phyloP scores from a whole-genome alignment of 257 asterid genomes.

The Craterostigma plantagineum region DNA sequence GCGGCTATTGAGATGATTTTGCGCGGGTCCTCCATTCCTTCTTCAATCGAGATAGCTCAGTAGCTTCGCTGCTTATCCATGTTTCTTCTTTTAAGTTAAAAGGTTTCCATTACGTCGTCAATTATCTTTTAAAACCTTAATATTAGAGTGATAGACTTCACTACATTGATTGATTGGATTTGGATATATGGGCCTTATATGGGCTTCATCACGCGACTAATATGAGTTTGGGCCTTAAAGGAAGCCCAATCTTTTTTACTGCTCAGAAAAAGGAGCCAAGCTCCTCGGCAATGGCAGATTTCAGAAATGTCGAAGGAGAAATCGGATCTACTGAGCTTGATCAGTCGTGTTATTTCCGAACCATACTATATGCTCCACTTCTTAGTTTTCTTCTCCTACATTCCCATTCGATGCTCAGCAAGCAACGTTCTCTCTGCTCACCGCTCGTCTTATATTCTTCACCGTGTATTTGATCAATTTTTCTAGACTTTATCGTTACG shows the following conservation, averaged over 20 bases:
- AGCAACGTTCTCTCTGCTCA: constrained; percentile 27
- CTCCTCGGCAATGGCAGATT: constrained; percentile 13
- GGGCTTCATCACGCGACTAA: no score
- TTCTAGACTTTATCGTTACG: not conserved
- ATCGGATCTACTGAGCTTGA: constrained; percentile 21
- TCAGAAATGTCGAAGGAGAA: constrained; percentile 20
- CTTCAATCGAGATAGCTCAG: no score
- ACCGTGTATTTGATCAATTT: constrained; percentile 24
- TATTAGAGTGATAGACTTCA: no score
- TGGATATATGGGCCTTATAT: no score
- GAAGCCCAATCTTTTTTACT: no score
- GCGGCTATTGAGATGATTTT: constrained; percentile 38
- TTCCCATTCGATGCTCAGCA: constrained; percentile 64
- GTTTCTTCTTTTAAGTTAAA: no score
- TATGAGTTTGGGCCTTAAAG: no score
- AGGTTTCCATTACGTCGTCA: no score
- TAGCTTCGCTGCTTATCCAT: no score
- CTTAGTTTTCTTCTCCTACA: constrained; percentile 61
- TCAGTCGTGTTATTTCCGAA: constrained; percentile 45
- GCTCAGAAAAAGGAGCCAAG: not conserved
- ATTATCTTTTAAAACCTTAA: no score
- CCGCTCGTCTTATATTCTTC: constrained; percentile 57
- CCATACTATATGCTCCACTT: constrained; percentile 60
- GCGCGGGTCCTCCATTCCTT: constrained; percentile 26
- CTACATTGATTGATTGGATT: no score